Conservation (phyloP, 331 rosid genomes). For the Malus hybrid region DNA sequence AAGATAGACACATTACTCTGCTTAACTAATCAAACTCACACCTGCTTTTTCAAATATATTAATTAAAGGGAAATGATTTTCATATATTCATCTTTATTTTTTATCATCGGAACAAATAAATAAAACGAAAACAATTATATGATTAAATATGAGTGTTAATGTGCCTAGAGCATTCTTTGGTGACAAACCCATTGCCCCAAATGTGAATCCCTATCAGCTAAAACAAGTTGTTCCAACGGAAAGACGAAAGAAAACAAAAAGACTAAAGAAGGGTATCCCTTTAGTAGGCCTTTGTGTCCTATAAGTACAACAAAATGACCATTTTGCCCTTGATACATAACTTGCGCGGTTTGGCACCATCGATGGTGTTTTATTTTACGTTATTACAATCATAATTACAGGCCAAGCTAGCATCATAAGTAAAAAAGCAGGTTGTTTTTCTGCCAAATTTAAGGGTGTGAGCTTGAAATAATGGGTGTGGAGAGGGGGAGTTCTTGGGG, state of each 20-base stretch:
- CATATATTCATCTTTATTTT: too few species aligned
- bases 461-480: conserved; percentile 20
- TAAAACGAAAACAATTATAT: too few species aligned
- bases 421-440: conserved; percentile 20
- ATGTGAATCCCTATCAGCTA: neutral
- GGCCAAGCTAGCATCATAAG: conserved; percentile 23
- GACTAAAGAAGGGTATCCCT: neutral
- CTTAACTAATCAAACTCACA: neutral
- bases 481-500: conserved; percentile 18
- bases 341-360: conserved; percentile 20
- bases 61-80: too few species aligned
- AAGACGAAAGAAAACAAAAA: neutral
- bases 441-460: conserved; percentile 29
- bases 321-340: neutral
- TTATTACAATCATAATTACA: conserved; percentile 42
- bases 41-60: too few species aligned
- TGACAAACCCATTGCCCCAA: neutral
- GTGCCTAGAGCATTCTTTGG: neutral
- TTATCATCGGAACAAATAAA: too few species aligned
- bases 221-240: neutral
- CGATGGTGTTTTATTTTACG: conserved; percentile 59
- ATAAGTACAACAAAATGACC: neutral
- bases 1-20: neutral
- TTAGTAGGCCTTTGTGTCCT: neutral
- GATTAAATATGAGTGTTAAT: neutral